phyloP scores from a whole-genome alignment of 148 eudicot genomes.

The Amaranthus hypochondriacus region DNA sequence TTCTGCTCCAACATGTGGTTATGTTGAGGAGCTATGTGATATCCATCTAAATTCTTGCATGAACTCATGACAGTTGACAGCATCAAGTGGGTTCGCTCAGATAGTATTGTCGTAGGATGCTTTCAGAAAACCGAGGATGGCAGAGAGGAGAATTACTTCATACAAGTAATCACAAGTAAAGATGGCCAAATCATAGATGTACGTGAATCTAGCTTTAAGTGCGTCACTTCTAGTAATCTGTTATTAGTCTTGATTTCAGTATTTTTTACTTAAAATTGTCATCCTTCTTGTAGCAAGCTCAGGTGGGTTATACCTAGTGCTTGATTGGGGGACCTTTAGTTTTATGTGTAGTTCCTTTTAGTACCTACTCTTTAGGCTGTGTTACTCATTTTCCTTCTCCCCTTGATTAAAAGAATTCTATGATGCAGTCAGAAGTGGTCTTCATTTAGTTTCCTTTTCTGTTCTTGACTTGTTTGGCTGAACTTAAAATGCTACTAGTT shows the following conservation, averaged over 20 bases:
- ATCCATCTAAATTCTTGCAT: background rate
- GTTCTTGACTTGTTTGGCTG: too few species aligned
- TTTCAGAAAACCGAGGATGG: slow-evolving; percentile 50
- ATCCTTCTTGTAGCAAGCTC: background rate
- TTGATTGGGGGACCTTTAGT: too few species aligned
- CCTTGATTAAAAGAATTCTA: too few species aligned
- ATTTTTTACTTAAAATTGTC: background rate
- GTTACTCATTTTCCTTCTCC: too few species aligned
- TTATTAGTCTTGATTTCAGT: slow-evolving; percentile 2
- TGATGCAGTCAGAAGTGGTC: too few species aligned
- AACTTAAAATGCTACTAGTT: too few species aligned
- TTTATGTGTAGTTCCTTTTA: too few species aligned
- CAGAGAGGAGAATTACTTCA: slow-evolving; percentile 62
- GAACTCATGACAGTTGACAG: slow-evolving; percentile 61
- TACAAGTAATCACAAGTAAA: slow-evolving; percentile 66
- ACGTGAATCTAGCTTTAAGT: slow-evolving; percentile 26
- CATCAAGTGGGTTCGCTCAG: slow-evolving; percentile 82
- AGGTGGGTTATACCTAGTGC: background rate
- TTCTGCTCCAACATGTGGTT: background rate
- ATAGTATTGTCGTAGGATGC: slow-evolving; percentile 75
- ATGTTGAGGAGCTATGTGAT: background rate
- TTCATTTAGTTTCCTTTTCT: too few species aligned
- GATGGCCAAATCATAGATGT: slow-evolving; percentile 53
- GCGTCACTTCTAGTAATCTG: background rate
- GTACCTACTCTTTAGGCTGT: too few species aligned